Percentiles rank a stretch among this genome's conserved stretches.
phyloP scores from a whole-genome alignment of 2,329 filamentous ascomycete genomes.

The Paracoccidioides brasiliensis region DNA sequence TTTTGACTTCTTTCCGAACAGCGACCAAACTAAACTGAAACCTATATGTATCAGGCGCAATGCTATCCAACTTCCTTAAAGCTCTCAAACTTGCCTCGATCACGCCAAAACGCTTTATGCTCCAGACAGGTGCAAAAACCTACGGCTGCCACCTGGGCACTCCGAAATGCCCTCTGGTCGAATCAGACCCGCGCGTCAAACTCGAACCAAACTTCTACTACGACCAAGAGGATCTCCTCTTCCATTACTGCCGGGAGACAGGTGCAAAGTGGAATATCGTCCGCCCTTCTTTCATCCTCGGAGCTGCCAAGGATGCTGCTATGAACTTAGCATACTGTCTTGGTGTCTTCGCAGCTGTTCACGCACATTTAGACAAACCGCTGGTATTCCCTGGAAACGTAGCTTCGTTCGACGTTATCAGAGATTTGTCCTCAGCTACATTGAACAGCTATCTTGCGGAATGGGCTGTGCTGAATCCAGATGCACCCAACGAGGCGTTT shows the following conservation, averaged over 20 bases:
- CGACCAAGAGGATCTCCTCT: slow-evolving; percentile 16
- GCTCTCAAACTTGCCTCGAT: slow-evolving; percentile 32
- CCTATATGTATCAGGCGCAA: slow-evolving; percentile 8
- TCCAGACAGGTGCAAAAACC: slow-evolving; percentile 27
- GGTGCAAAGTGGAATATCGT: slow-evolving; percentile 15
- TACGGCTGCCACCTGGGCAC: slow-evolving; percentile 17
- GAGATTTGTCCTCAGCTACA: slow-evolving; percentile 13
- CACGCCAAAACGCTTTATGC: slow-evolving; percentile 35
- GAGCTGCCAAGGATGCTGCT: slow-evolving; percentile 15
- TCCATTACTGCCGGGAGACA: slow-evolving; percentile 13
- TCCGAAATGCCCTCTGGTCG: slow-evolving; percentile 14
- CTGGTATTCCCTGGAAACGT: slow-evolving; percentile 15
- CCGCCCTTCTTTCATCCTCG: slow-evolving; percentile 16
- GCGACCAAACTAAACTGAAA: neutral
- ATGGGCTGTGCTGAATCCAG: slow-evolving; percentile 17
- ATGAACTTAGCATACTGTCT: slow-evolving; percentile 16
- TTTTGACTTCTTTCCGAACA: neutral
- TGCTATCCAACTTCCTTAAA: slow-evolving; percentile 38
- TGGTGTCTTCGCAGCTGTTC: slow-evolving; percentile 15
- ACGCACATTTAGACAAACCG: slow-evolving; percentile 12
- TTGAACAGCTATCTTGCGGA: slow-evolving; percentile 17
- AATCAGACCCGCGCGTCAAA: slow-evolving; percentile 14
- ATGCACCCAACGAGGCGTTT: slow-evolving; percentile 16
- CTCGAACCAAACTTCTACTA: slow-evolving; percentile 20
- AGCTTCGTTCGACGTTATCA: slow-evolving; percentile 12